Percentiles rank a stretch among this genome's conserved stretches.
Evolutionary conservation across 495 filamentous ascomycete species (phyloP).

Genomic region (Staphylotrichum tortipilum): DNA sequence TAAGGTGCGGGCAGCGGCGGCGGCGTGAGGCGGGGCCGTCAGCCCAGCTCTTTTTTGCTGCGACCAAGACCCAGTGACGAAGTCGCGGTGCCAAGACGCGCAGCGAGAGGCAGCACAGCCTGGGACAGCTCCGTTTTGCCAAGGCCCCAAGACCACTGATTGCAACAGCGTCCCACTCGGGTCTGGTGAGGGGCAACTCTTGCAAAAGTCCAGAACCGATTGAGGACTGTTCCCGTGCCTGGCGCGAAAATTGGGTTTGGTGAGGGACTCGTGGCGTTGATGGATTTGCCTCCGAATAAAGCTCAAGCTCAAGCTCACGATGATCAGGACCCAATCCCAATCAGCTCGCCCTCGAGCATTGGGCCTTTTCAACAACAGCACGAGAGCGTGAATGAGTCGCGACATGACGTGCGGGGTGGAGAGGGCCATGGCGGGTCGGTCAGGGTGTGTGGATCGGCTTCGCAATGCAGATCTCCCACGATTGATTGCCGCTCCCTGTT

Average conservation of each 20-base stretch:
- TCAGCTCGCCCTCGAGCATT: too few relatives aligned
- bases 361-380: background rate
- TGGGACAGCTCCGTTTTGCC: conserved; percentile 2
- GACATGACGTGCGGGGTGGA: conserved; percentile 4
- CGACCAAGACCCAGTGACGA: background rate
- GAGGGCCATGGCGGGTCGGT: background rate
- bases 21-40: conserved; percentile 8
- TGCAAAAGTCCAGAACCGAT: too few relatives aligned
- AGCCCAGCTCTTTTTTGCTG: conserved; percentile 5
- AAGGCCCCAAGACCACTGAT: conserved; percentile 1
- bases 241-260: too few relatives aligned
- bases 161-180: too few relatives aligned
- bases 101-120: background rate
- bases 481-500: background rate
- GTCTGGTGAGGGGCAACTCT: too few relatives aligned
- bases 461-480: background rate
- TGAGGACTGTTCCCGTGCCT: too few relatives aligned
- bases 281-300: too few relatives aligned
- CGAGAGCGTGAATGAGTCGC: background rate
- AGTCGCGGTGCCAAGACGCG: conserved; percentile 7
- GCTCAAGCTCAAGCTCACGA: too few relatives aligned
- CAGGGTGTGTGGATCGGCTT: background rate
- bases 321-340: too few relatives aligned
- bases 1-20: too few relatives aligned
- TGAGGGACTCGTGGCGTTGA: too few relatives aligned